Conservation (phyloP, 2,329 filamentous ascomycete species). For the Ascochyta koolunga region DNA sequence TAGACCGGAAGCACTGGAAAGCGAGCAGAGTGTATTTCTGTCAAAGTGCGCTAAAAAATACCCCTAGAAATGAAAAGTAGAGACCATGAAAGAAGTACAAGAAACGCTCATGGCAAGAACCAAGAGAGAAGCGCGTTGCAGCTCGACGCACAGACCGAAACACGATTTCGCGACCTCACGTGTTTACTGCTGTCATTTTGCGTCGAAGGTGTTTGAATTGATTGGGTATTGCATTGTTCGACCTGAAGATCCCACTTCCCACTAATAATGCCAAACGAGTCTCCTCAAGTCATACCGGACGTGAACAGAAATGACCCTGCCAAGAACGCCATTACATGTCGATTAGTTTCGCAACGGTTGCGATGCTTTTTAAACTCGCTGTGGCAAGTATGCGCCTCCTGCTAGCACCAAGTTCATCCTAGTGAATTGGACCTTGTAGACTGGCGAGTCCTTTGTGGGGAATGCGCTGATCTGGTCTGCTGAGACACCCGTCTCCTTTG, state of each 20-base stretch:
- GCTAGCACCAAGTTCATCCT: constrained; percentile 93
- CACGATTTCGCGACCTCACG: constrained; percentile 2
- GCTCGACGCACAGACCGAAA: constrained; percentile 8
- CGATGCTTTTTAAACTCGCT: constrained; percentile 9
- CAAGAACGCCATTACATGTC: not conserved
- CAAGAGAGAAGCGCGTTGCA: not conserved
- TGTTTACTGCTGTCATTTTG: not conserved
- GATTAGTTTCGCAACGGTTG: not conserved
- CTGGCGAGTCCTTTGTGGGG: constrained; percentile 92
- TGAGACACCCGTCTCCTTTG: constrained; percentile 87
- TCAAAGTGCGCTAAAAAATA: not conserved
- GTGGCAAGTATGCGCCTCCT: constrained; percentile 71
- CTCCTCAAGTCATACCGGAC: not conserved
- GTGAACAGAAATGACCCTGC: not conserved
- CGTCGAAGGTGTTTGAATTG: not conserved
- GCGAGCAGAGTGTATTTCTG: not conserved
- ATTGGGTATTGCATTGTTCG: constrained; percentile 4
- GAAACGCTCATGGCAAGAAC: not conserved
- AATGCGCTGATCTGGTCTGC: constrained; percentile 95
- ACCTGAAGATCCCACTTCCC: not conserved
- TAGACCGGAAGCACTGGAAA: not conserved
- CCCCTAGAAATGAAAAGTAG: not conserved
- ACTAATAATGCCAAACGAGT: not conserved
- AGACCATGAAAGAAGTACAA: not conserved
- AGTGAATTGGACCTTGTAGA: constrained; percentile 92